phyloP scores from a whole-genome alignment of 176 grass and related monocot genomes.

The Alloteropsis semialata region DNA sequence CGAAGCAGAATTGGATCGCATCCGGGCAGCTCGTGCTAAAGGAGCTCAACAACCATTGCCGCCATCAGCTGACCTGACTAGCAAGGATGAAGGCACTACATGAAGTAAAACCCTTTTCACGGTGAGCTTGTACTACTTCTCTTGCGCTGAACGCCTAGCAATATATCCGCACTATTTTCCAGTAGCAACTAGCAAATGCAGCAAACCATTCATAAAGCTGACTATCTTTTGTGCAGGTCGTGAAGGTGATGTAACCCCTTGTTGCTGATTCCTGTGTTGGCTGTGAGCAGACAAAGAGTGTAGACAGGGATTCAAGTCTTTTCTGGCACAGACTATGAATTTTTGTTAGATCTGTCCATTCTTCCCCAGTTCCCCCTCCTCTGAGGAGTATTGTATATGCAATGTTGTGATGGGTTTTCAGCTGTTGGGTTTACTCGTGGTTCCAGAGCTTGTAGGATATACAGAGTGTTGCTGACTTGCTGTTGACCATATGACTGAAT shows the following conservation, averaged over 20 bases:
- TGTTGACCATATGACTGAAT: background rate
- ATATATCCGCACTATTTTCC: background rate
- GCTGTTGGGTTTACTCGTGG: background rate
- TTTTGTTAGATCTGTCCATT: background rate
- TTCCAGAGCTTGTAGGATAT: background rate
- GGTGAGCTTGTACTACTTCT: background rate
- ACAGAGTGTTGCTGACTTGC: background rate
- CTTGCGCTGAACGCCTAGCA: background rate
- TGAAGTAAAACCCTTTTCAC: background rate
- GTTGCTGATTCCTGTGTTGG: background rate
- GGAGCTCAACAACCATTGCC: background rate
- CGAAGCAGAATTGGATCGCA: no score
- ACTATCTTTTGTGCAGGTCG: background rate
- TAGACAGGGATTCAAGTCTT: background rate
- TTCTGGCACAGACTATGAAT: background rate
- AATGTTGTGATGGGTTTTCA: background rate
- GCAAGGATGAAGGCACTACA: background rate
- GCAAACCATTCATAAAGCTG: background rate
- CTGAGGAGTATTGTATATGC: background rate
- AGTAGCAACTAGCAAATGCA: background rate
- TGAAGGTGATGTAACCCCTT: background rate
- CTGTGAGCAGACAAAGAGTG: slow-evolving; percentile 7
- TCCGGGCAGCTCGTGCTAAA: background rate
- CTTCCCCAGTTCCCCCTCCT: background rate
- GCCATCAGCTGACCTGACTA: background rate